Evolutionary conservation across 331 rosid species (phyloP).

Genomic region (Pyracantha coccinea): DNA sequence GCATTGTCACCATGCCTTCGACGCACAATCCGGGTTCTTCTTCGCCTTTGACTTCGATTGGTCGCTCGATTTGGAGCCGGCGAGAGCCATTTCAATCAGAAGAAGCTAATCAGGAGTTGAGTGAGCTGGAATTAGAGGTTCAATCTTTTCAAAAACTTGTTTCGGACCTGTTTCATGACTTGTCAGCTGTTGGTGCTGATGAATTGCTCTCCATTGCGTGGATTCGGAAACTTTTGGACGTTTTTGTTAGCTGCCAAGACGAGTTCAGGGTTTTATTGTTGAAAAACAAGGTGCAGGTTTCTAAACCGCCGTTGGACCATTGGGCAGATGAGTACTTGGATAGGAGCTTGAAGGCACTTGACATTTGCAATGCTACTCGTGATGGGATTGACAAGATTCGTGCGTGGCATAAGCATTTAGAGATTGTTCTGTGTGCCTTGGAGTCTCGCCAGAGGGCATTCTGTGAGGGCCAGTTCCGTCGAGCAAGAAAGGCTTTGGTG

Average conservation of each 20-base stretch:
- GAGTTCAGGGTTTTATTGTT: constrained; percentile 55
- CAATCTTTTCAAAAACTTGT: constrained; percentile 66
- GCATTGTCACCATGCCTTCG: constrained; percentile 41
- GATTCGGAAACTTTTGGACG: constrained; percentile 61
- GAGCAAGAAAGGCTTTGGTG: constrained; percentile 83
- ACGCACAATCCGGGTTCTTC: constrained; percentile 48
- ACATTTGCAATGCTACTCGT: constrained; percentile 74
- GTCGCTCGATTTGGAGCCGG: constrained; percentile 59
- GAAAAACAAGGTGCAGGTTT: constrained; percentile 39
- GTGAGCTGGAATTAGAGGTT: constrained; percentile 47
- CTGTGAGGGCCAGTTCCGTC: constrained; percentile 71
- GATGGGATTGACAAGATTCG: constrained; percentile 78
- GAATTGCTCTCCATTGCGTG: constrained; percentile 70
- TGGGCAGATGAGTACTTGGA: constrained; percentile 62
- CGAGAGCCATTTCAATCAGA: constrained; percentile 58
- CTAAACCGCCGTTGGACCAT: constrained; percentile 63
- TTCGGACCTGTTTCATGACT: constrained; percentile 44
- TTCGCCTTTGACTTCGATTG: constrained; percentile 41
- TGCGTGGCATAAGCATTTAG: constrained; percentile 68
- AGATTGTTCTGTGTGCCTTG: constrained; percentile 62
- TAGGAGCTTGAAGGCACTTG: constrained; percentile 82
- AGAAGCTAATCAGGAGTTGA: constrained; percentile 42
- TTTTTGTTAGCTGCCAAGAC: constrained; percentile 55
- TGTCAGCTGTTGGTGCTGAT: constrained; percentile 44
- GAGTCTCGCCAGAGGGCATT: constrained; percentile 51